Conservation (phyloP, 2,329 filamentous ascomycete genomes). For the Cytospora mali region DNA sequence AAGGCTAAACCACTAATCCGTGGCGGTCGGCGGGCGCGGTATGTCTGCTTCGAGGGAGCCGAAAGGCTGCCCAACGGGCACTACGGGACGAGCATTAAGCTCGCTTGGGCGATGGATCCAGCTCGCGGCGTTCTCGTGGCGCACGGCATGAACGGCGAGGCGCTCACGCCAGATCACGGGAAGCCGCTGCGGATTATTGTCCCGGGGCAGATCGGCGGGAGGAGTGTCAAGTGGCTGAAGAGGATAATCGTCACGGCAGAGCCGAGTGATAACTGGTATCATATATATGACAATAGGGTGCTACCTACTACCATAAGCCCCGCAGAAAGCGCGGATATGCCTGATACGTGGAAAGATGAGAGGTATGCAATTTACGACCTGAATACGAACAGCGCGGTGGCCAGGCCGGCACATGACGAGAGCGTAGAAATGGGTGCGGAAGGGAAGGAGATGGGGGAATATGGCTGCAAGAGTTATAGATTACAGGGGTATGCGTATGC, state of each 20-base stretch:
- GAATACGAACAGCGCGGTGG: slow-evolving; percentile 82
- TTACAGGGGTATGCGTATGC: slow-evolving; percentile 84
- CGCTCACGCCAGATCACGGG: slow-evolving; percentile 80
- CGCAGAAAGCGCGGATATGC: slow-evolving; percentile 73
- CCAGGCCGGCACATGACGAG: slow-evolving; percentile 79
- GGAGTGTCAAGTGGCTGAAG: slow-evolving; percentile 93
- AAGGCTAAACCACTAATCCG: slow-evolving; percentile 47
- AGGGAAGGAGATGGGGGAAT: neutral
- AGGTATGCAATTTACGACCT: slow-evolving; percentile 92
- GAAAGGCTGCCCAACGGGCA: slow-evolving; percentile 86
- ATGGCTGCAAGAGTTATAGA: slow-evolving; percentile 54
- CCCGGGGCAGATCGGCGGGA: slow-evolving; percentile 87
- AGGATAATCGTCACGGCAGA: slow-evolving; percentile 74
- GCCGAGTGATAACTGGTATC: slow-evolving; percentile 92
- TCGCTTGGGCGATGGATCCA: slow-evolving; percentile 85
- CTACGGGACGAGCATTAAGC: slow-evolving; percentile 85
- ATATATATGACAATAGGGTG: slow-evolving; percentile 91
- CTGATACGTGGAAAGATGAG: slow-evolving; percentile 83
- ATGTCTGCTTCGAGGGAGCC: slow-evolving; percentile 89
- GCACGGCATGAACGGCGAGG: slow-evolving; percentile 87
- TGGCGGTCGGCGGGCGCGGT: slow-evolving; percentile 62
- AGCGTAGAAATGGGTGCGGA: slow-evolving; percentile 38
- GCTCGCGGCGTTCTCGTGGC: slow-evolving; percentile 85
- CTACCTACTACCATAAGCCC: slow-evolving; percentile 84
- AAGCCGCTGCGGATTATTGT: slow-evolving; percentile 81